Percentiles rank a stretch among this genome's conserved stretches.
Evolutionary conservation across 202 grass and related monocot genomes (phyloP).

Genomic region (Cymbopogon flexuosus): DNA sequence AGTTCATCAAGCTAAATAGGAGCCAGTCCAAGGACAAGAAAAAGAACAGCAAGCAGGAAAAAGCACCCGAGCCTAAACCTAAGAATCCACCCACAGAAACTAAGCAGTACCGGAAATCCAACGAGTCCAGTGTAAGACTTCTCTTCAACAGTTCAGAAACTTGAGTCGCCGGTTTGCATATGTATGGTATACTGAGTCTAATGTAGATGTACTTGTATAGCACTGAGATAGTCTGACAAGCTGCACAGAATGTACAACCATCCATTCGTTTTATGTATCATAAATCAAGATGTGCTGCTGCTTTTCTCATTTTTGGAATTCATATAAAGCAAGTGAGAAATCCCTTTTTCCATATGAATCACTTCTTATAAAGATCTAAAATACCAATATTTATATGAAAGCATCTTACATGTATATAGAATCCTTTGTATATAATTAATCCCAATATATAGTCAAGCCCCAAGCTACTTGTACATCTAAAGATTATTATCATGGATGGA

Average conservation of each 20-base stretch:
- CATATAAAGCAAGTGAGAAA: not conserved
- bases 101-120: constrained; percentile 13
- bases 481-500: constrained; percentile 19
- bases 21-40: constrained; percentile 33
- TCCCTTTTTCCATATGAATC: constrained; percentile 7
- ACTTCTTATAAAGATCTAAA: constrained; percentile 23
- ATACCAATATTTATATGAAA: constrained; percentile 10
- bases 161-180: not conserved
- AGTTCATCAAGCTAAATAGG: constrained; percentile 72
- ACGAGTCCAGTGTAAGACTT: constrained; percentile 16
- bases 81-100: constrained; percentile 1
- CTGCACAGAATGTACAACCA: constrained; percentile 8
- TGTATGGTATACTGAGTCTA: constrained; percentile 13
- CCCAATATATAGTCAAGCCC: constrained; percentile 12
- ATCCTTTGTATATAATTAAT: constrained; percentile 16
- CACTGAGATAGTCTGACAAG: constrained; percentile 24
- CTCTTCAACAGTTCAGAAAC: constrained; percentile 18
- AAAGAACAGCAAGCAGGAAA: not conserved
- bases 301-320: not conserved
- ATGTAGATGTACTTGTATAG: constrained; percentile 23
- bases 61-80: not conserved
- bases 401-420: constrained; percentile 1
- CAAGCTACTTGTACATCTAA: constrained; percentile 33
- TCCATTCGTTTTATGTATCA: constrained; percentile 1
- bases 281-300: not conserved